Evolutionary conservation across 768 basidiomycete species (phyloP), one percentile per base, ranked within the genome.

Genomic region (Termitomyces sp.): DNA sequence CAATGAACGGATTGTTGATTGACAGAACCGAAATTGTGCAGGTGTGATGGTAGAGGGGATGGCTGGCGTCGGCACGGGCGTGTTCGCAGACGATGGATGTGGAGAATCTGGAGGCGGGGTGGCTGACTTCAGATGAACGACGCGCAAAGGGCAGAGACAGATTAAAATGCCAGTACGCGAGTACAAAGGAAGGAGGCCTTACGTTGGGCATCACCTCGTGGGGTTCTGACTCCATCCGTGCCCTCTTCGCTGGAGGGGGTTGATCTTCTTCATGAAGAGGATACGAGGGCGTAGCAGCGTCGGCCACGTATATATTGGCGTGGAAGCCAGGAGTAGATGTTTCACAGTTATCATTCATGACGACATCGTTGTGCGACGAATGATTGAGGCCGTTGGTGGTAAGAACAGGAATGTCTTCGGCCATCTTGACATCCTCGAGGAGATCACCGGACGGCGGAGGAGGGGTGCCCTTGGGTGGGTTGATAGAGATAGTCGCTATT

Each of bases 201-300:
- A 90, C 88, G 75, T 90, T 82, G 58, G 83, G 79, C 62, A 86
- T 87, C 45, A 85, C 85, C 67, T 81, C 80, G 72, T 89, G 86
- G 32, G 83, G 83, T 66, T 93, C 88, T 45, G 87, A 89, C 62
- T 82, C 74, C 71, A 84, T 84, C 62, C 90, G 74, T 28, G 88
- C 80, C 58, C 90, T 80, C 79, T 93, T 93, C 57, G 89, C 87
- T 28, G 90, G 90, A n/a, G 87, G 88, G 14, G 85, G 87, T 58
- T 77, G 73, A 55, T 80, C 76, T 58, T 85, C 83, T 56, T 85
- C 83, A 62, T 82, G 73, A 7, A 73, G 70, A 40, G 70, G 68
- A 54, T 66, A 68, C 9, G 71, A 30, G 14, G 67, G 62, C 46
- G 70, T 75, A 22, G 72, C 61, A 43, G 71, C 60, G 55, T 64